phyloP scores from a whole-genome alignment of 2,329 filamentous ascomycete genomes.

The Verticillium isaacii region DNA sequence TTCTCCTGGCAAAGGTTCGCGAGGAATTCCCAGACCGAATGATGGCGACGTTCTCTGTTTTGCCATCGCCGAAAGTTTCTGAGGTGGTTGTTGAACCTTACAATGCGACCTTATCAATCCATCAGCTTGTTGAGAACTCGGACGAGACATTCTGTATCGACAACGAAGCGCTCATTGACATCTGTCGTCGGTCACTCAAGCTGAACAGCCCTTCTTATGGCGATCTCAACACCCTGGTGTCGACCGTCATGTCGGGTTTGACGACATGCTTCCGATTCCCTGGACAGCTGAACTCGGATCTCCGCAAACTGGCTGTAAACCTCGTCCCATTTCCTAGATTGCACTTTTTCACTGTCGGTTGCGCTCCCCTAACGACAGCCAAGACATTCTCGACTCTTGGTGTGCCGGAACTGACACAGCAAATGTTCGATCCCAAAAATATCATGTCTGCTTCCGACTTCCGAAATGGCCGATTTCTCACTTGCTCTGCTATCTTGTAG shows the following conservation, averaged over 20 bases:
- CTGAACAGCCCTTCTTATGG: conserved; percentile 97
- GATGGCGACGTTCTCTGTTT: conserved; percentile 99
- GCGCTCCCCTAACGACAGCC: conserved; percentile 87
- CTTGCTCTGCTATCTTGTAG: conserved; percentile 97
- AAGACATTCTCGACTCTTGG: conserved; percentile 88
- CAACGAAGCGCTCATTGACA: conserved; percentile 99
- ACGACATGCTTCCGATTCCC: conserved; percentile 99
- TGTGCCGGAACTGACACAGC: conserved; percentile 97
- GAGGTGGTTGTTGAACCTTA: conserved; percentile 95
- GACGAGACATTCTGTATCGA: conserved; percentile 99
- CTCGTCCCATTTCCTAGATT: conserved; percentile 99
- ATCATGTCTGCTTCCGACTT: conserved; percentile 99
- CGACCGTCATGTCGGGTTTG: conserved; percentile 98
- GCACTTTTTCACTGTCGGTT: conserved; percentile 99
- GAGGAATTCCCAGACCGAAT: conserved; percentile 99
- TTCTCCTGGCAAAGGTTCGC: conserved; percentile 99
- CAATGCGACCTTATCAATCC: conserved; percentile 96
- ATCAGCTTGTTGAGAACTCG: conserved; percentile 99
- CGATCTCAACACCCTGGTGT: conserved; percentile 98
- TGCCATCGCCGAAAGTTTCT: conserved; percentile 98
- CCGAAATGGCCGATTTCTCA: conserved; percentile 98
- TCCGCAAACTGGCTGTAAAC: conserved; percentile 99
- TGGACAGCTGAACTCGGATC: conserved; percentile 98
- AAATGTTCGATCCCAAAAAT: conserved; percentile 99
- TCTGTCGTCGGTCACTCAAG: conserved; percentile 99